A percentile compares a stretch with the other conserved stretches of the same genome.
Evolutionary conservation across 441 rosid genomes (phyloP).

Genomic region (Pelargonium australe): DNA sequence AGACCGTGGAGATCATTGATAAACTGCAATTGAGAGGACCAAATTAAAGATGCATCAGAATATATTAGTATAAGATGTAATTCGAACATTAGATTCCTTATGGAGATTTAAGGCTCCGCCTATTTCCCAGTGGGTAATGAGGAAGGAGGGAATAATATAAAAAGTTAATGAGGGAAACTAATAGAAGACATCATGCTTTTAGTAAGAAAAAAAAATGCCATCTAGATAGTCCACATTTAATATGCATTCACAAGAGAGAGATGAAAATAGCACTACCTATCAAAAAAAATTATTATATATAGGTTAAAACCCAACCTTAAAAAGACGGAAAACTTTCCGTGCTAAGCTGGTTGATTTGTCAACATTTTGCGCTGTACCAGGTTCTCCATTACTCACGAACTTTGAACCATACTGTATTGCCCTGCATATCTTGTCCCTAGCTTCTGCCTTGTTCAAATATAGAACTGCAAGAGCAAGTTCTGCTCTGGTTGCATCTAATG

Average conservation of each 20-base stretch:
- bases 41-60: slow-evolving; percentile 13
- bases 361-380: slow-evolving; percentile 91
- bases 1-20: slow-evolving; percentile 87
- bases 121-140: background rate
- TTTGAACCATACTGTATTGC: slow-evolving; percentile 96
- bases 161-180: background rate
- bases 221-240: background rate
- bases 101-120: background rate
- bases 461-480: slow-evolving; percentile 78
- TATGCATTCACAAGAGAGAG: background rate
- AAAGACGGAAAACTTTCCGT: slow-evolving; percentile 89
- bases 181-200: background rate
- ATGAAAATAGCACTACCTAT: background rate
- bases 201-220: background rate
- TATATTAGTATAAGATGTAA: background rate
- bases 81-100: slow-evolving; percentile 7
- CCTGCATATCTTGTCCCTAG: slow-evolving; percentile 96
- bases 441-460: slow-evolving; percentile 92
- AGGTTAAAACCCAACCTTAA: slow-evolving; percentile 48
- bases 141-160: background rate
- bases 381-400: slow-evolving; percentile 74
- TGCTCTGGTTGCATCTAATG: slow-evolving; percentile 78
- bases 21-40: slow-evolving; percentile 48
- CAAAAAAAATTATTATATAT: background rate
- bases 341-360: slow-evolving; percentile 96